Conservation (phyloP, 1,139 yeast species). For the Nadsonia commutata region DNA sequence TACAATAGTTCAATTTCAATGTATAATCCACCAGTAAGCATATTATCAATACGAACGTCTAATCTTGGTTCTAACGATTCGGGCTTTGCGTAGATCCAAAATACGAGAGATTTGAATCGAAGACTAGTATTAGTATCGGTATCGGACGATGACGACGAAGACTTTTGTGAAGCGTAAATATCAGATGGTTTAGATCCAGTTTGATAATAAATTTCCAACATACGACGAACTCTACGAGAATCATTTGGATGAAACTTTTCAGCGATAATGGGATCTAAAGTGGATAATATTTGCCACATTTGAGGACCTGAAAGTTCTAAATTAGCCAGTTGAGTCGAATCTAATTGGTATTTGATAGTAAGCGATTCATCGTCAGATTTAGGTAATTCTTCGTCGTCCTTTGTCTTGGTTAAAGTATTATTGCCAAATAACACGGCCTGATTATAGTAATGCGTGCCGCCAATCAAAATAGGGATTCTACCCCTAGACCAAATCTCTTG, state of each 20-base stretch:
- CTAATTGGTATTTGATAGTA: constrained; percentile 17
- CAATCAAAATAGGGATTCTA: constrained; percentile 76
- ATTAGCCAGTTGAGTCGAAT: constrained; percentile 32
- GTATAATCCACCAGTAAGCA: constrained; percentile 48
- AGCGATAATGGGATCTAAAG: constrained; percentile 59
- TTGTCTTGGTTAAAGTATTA: constrained; percentile 29
- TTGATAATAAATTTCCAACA: constrained; percentile 60
- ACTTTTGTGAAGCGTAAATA: constrained; percentile 46
- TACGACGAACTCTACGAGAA: constrained; percentile 58
- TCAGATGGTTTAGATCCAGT: constrained; percentile 61
- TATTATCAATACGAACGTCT: constrained; percentile 67
- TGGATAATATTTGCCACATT: constrained; percentile 37
- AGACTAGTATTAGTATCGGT: constrained; percentile 24
- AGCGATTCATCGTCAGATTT: constrained; percentile 10
- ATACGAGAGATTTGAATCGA: constrained; percentile 51
- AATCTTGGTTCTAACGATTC: constrained; percentile 44
- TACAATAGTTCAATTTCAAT: constrained; percentile 51
- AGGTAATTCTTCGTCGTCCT: constrained; percentile 4
- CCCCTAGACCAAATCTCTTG: constrained; percentile 53
- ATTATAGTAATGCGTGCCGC: constrained; percentile 91
- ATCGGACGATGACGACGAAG: constrained; percentile 13
- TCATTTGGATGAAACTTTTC: constrained; percentile 88
- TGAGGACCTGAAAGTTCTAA: constrained; percentile 37
- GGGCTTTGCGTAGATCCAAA: constrained; percentile 77
- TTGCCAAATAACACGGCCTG: constrained; percentile 64